Percentiles rank a stretch among this genome's conserved stretches.
These are phyloP conservation scores for Phytophthora pini DNA, from an alignment of 352 stramenopile species.

Conservation along the genomic window DNA sequence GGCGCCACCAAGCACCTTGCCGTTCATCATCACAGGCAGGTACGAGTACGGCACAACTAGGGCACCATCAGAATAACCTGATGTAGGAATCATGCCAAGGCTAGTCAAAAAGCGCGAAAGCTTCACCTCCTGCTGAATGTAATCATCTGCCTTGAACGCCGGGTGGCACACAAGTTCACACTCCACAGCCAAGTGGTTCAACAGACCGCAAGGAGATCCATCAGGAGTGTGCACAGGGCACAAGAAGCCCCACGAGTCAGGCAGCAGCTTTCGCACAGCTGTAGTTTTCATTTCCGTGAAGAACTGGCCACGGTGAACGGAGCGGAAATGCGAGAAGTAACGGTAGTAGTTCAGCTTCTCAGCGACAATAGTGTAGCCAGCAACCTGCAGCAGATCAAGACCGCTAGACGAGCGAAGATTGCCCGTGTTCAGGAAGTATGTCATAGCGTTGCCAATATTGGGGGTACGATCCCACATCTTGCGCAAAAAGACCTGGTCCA, in stretches of 20 bases:
- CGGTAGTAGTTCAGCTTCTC: constrained; percentile 99
- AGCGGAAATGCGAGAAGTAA: constrained; percentile 99
- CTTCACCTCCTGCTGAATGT: constrained; percentile 75
- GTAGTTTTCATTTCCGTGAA: constrained; percentile 99
- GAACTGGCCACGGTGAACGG: constrained; percentile 99
- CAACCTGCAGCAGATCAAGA: constrained; percentile 97
- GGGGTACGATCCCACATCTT: constrained; percentile 93
- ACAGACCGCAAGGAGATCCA: constrained; percentile 97
- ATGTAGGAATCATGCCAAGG: constrained; percentile 85
- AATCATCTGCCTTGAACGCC: constrained; percentile 77
- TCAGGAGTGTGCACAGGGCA: constrained; percentile 99
- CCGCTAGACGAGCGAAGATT: constrained; percentile 98
- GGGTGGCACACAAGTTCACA: constrained; percentile 87
- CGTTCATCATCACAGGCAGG: constrained; percentile 97
- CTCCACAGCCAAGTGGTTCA: constrained; percentile 98
- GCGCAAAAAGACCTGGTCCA: constrained; percentile 91
- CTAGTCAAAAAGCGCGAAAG: constrained; percentile 77
- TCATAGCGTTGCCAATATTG: constrained; percentile 95
- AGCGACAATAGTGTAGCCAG: constrained; percentile 99
- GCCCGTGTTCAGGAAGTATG: constrained; percentile 99
- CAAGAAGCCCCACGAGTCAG: constrained; percentile 99
- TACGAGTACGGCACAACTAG: constrained; percentile 91
- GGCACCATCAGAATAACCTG: constrained; percentile 82
- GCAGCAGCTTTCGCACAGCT: constrained; percentile 97
- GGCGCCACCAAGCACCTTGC: constrained; percentile 94